Evolutionary conservation across 2,329 filamentous ascomycete genomes (phyloP), one percentile per base, ranked within the genome.

Genomic region (Fusarium sp.): DNA sequence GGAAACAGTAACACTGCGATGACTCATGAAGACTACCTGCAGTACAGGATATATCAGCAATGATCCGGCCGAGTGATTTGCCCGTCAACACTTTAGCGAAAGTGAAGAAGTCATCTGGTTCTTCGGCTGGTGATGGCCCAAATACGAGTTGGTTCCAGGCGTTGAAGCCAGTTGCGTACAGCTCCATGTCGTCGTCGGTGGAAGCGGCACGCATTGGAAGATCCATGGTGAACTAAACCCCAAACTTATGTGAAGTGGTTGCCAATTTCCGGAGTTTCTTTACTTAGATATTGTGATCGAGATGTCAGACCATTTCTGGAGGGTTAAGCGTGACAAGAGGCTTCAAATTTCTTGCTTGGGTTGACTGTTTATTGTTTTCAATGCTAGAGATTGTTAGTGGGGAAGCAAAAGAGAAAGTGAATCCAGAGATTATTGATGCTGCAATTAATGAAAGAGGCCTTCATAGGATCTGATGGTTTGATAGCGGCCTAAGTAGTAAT

Each of bases 141-240:
- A 88, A 84, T 3, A 73, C 68, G 17, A 90, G 80, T 71, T 90
- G 87, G 57, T 78, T 77, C 86, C 86, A 90, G 55, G 87, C 86
- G 72, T 90, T 90, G 77, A 87, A 85, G 40, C 88, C 88, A 4
- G 84, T 70, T 42, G 83, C 86, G 72, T 85, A 86, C 7, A 90
- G 75, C 53, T 85, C 79, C 85, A 87, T 83, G 24, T 14, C 24
- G 22, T 58, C 28, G 15, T 56, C 34, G 22, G 24, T 34, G 4
- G 20, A 20, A 7, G 56, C 40, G 1, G 33, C 6, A n/a, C 58
- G 60, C 10, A 68, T 7, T 6, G 65, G 63, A 4, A 75, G 49
- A 13, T 74, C 36, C 58, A 64, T 71, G 18, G 1, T 22, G 3
- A 14, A 2, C 28, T 3, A 14, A 11, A 11, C 2, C 42, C 13